These are phyloP conservation scores for Cordyceps javanica DNA, from an alignment of 2,329 filamentous ascomycete species.

Conservation along the genomic window DNA sequence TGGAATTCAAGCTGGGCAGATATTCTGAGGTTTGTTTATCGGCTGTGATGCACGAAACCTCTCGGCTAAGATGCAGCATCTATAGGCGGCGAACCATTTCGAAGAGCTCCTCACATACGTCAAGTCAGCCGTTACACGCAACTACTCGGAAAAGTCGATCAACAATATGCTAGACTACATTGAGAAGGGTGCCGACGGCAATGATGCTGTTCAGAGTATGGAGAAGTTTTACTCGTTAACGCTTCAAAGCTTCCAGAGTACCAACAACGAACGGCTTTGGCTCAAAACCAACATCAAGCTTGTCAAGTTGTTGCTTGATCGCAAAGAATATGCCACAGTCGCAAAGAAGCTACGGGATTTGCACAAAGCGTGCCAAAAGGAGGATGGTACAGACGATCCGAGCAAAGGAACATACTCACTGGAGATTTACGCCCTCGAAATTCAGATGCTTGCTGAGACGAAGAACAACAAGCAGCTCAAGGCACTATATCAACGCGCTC, in stretches of 20 bases:
- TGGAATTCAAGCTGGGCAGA: constrained; percentile 86
- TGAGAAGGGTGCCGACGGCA: constrained; percentile 73
- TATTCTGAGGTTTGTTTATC: constrained; percentile 63
- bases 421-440: constrained; percentile 94
- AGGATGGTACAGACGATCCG: constrained; percentile 83
- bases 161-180: constrained; percentile 99
- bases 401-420: constrained; percentile 95
- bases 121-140: constrained; percentile 91
- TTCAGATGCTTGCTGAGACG: constrained; percentile 96
- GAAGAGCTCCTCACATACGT: constrained; percentile 94
- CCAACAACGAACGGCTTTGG: constrained; percentile 95
- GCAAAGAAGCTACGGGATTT: constrained; percentile 81
- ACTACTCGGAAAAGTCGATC: constrained; percentile 98
- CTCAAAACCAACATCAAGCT: constrained; percentile 98
- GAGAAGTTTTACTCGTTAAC: constrained; percentile 94
- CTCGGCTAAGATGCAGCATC: constrained; percentile 12
- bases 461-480: constrained; percentile 97
- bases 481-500: constrained; percentile 80
- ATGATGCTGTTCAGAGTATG: constrained; percentile 71
- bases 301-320: constrained; percentile 81
- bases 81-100: constrained; percentile 83
- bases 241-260: constrained; percentile 89
- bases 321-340: constrained; percentile 77
- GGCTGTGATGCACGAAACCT: no score
- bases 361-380: constrained; percentile 79